A percentile compares a stretch with the other conserved stretches of the same genome.
phyloP scores from a whole-genome alignment of 2,329 filamentous ascomycete genomes.

The Aspergillus ochraceoroseus region DNA sequence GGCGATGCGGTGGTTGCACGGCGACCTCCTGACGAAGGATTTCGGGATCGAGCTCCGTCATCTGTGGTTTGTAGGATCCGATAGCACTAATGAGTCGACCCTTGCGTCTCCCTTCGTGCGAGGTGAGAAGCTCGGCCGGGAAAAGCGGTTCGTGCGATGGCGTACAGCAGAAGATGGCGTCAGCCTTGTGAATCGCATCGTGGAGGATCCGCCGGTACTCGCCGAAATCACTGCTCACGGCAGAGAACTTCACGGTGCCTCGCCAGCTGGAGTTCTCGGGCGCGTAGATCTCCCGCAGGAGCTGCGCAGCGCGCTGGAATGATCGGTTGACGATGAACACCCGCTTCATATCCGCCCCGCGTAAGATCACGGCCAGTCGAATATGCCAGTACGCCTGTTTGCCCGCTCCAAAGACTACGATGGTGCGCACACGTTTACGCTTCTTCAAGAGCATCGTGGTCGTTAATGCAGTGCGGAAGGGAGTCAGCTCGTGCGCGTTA shows the following conservation, averaged over 20 bases:
- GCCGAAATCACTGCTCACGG: conserved; percentile 64
- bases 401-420: conserved; percentile 82
- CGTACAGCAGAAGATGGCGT: conserved; percentile 86
- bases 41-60: conserved; percentile 78
- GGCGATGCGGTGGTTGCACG: conserved; percentile 42
- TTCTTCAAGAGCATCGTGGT: conserved; percentile 57
- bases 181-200: conserved; percentile 63
- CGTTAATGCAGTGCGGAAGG: conserved; percentile 63
- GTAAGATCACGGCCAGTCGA: conserved; percentile 68
- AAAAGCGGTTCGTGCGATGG: conserved; percentile 72
- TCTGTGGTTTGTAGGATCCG: conserved; percentile 58
- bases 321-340: conserved; percentile 77
- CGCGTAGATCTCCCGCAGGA: conserved; percentile 54
- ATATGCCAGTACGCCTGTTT: conserved; percentile 95
- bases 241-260: conserved; percentile 61
- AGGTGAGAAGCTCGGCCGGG: conserved; percentile 66
- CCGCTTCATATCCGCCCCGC: conserved; percentile 63
- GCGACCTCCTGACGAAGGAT: conserved; percentile 62
- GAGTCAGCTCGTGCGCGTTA: conserved; percentile 64
- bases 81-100: conserved; percentile 44
- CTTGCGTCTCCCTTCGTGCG: conserved; percentile 44
- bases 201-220: conserved; percentile 65
- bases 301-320: conserved; percentile 42
- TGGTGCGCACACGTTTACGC: conserved; percentile 65
- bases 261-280: conserved; percentile 57